Evolutionary conservation across 176 grass and related monocot genomes (phyloP).

Genomic region (Carex pumila): DNA sequence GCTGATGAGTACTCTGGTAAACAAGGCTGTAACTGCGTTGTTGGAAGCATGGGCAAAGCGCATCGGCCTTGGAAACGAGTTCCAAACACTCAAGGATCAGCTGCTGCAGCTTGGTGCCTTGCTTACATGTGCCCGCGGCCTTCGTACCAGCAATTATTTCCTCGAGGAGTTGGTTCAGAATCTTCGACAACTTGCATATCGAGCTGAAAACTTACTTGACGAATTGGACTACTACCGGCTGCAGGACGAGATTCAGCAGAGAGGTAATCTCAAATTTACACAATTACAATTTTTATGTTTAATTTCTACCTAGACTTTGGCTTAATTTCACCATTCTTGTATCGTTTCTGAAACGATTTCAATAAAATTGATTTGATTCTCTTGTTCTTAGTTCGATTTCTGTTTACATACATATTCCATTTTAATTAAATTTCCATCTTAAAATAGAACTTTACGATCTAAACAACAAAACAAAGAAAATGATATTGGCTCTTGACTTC

Average conservation of each 20-base stretch:
- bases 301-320: too few relatives aligned
- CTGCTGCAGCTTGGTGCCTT: background rate
- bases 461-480: too few relatives aligned
- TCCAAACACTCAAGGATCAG: conserved; percentile 8
- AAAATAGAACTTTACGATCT: too few relatives aligned
- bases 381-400: too few relatives aligned
- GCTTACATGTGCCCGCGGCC: background rate
- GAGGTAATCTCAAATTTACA: background rate
- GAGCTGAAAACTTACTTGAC: conserved; percentile 5
- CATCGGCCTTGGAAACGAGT: background rate
- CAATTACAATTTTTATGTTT: too few relatives aligned
- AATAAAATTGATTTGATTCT: too few relatives aligned
- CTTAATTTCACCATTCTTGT: too few relatives aligned
- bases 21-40: background rate
- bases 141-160: background rate
- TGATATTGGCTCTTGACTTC: too few relatives aligned
- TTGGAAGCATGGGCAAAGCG: conserved; percentile 25
- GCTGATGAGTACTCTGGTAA: background rate
- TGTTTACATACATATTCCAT: too few relatives aligned
- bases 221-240: conserved; percentile 27
- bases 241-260: background rate
- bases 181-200: background rate
- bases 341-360: too few relatives aligned
- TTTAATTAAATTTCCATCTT: too few relatives aligned
- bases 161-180: background rate